Base-by-base conservation (phyloP, 2,329 filamentous ascomycete species). In the Apiospora rasikravindrae region DNA sequence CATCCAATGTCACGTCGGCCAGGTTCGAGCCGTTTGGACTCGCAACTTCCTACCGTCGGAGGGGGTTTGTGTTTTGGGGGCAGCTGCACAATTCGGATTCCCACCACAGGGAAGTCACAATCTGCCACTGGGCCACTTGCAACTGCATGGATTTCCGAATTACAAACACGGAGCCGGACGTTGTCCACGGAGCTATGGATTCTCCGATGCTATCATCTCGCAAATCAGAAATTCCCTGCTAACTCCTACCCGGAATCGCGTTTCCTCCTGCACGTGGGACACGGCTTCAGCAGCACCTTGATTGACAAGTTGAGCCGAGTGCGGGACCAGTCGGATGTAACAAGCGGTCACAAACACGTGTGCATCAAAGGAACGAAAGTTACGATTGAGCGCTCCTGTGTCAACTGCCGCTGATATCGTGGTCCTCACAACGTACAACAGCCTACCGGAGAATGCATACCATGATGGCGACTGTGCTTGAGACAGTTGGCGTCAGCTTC, bases 401-500 rank as follows among this genome's bases (percentile, higher is more conserved):
- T 11, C 42, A 68, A 68, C 66, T 47, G 66, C 66, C 66, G 66
- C 66, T 13, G 40, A 47, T 45, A 68, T 44, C 66, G 42, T 33
- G 44, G 66, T 29, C 14, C 14, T 26, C 14, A 44, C 40, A 40
- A 47, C 24, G n/a, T 40, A 68, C 66, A 29, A 22, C 66, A 47
- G 66, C 13, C 40, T n/a, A 19, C 40, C 66, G 24, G 42, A 45
- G 57, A 64, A 64, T 13, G 33, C 24, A 22, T 64, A 64, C 57
- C 57, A 64, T 40, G 33, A 64, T 64, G 66, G 66, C 42, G 66
- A 47, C 44, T 19, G 40, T 68, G 40, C 66, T 29, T 68, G 66
- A 68, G 69, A 67, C 51, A 71, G 33, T 37, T 47, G 42, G 42
- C 53, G 69, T 67, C 66, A 68, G 66, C 66, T 47, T 47, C 16